These are phyloP conservation scores for Suillus subluteus DNA, from an alignment of 768 basidiomycete genomes.

Conservation along the genomic window DNA sequence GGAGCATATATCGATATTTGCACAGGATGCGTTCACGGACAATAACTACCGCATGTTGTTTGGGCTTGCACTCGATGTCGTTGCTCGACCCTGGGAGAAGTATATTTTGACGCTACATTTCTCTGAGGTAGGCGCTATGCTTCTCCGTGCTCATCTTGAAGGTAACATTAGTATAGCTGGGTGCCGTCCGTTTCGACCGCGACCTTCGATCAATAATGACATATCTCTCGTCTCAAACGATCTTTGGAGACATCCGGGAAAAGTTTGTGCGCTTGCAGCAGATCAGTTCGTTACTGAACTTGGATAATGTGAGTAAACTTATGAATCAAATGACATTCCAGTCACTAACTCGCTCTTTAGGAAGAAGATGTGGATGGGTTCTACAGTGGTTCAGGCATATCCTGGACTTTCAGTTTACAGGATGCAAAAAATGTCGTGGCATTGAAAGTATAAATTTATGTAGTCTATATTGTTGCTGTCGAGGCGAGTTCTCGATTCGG, in stretches of 20 bases:
- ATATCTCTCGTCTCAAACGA: conserved; percentile 86
- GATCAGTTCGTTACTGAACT: conserved; percentile 87
- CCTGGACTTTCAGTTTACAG: conserved; percentile 79
- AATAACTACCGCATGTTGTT: conserved; percentile 88
- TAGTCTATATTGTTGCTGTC: too few relatives aligned
- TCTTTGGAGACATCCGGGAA: conserved; percentile 88
- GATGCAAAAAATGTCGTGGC: conserved; percentile 75
- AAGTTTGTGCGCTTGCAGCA: conserved; percentile 93
- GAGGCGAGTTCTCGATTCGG: too few relatives aligned
- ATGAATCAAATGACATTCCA: not conserved
- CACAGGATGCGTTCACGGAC: conserved; percentile 85
- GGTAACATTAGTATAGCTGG: conserved; percentile 60
- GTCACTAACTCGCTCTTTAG: conserved; percentile 40
- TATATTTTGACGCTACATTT: conserved; percentile 78
- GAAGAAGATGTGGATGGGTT: conserved; percentile 96
- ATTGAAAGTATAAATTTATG: conserved; percentile 44
- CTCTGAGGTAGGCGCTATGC: conserved; percentile 67
- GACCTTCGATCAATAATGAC: conserved; percentile 84
- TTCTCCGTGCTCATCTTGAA: not conserved
- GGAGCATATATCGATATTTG: conserved; percentile 5
- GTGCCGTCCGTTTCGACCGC: conserved; percentile 93
- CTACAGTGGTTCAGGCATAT: conserved; percentile 90
- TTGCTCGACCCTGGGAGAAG: conserved; percentile 97
- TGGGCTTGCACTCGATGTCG: conserved; percentile 79
- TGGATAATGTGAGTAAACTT: conserved; percentile 63